Evolutionary conservation across 176 grass and related monocot species (phyloP).

Genomic region (Ananas comosus): DNA sequence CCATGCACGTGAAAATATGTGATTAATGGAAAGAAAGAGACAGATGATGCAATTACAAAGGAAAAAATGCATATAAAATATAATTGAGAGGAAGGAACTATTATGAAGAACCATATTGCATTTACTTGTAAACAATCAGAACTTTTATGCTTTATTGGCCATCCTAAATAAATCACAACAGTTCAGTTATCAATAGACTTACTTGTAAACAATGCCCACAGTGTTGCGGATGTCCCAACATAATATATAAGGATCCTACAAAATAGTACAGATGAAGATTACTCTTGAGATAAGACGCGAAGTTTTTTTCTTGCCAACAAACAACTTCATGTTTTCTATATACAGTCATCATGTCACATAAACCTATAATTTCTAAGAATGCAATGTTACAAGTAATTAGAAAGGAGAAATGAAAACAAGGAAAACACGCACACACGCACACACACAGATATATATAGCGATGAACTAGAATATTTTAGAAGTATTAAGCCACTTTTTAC

Average conservation of each 20-base stretch:
- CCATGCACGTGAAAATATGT: background rate
- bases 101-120: background rate
- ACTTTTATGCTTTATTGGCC: no score
- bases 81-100: conserved; percentile 1
- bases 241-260: conserved; percentile 91
- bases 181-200: conserved; percentile 24
- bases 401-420: no score
- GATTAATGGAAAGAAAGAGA: background rate
- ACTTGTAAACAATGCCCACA: conserved; percentile 83
- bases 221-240: conserved; percentile 99
- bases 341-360: no score
- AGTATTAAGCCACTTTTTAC: no score
- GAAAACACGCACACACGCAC: no score
- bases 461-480: no score
- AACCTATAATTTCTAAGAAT: no score
- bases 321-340: no score
- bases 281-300: background rate
- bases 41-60: background rate
- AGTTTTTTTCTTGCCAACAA: background rate
- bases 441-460: no score
- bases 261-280: conserved; percentile 15
- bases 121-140: no score
- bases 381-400: no score
- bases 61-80: conserved; percentile 14
- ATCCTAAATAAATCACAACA: background rate